A percentile compares a stretch with the other conserved stretches of the same genome.
Evolutionary conservation across 1,139 yeast genomes (phyloP).

Genomic region (Arxiozyma heterogenica): DNA sequence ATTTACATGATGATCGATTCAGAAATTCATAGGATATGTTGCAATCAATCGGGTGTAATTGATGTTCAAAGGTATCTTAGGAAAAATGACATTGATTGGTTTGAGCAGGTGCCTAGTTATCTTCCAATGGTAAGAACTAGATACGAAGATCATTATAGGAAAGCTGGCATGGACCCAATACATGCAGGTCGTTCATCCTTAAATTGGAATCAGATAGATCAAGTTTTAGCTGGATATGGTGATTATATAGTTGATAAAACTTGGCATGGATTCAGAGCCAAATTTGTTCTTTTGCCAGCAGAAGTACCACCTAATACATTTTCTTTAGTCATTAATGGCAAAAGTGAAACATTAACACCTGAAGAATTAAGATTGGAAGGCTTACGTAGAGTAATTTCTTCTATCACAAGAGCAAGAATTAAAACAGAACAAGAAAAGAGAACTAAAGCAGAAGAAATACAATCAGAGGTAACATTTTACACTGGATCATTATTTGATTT

Average conservation of each 20-base stretch:
- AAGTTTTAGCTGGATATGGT: conserved; percentile 79
- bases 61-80: conserved; percentile 65
- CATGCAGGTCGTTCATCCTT: conserved; percentile 45
- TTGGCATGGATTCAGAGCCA: conserved; percentile 56
- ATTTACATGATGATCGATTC: conserved; percentile 70
- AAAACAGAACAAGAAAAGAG: conserved; percentile 37
- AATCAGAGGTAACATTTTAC: conserved; percentile 75
- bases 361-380: conserved; percentile 91
- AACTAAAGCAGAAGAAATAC: conserved; percentile 41
- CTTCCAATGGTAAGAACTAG: conserved; percentile 57
- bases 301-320: conserved; percentile 49
- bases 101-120: conserved; percentile 28
- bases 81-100: conserved; percentile 24
- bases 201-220: conserved; percentile 92
- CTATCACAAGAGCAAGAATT: conserved; percentile 54
- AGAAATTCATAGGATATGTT: conserved; percentile 74
- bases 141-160: conserved; percentile 60
- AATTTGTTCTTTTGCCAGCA: conserved; percentile 76
- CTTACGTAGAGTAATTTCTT: conserved; percentile 56
- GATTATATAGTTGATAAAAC: conserved; percentile 50
- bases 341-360: conserved; percentile 56
- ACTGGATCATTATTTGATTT: conserved; percentile 77
- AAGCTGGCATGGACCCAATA: conserved; percentile 49
- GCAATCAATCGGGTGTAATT: conserved; percentile 59
- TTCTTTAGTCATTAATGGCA: conserved; percentile 31